Evolutionary conservation across 2,329 filamentous ascomycete genomes (phyloP).

Genomic region (Myriosclerotinia duriaeana): DNA sequence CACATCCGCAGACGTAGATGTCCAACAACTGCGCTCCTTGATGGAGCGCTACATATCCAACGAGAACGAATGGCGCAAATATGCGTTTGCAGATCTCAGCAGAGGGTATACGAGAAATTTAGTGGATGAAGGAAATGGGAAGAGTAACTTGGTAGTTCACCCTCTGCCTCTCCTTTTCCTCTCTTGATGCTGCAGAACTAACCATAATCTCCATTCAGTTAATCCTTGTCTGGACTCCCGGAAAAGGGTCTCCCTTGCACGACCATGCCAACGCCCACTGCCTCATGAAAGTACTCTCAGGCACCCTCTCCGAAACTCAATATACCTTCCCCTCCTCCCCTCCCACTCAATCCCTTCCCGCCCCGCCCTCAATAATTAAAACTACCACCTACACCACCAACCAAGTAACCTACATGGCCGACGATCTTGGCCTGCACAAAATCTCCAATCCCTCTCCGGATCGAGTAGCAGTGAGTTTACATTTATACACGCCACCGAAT

Average conservation of each 20-base stretch:
- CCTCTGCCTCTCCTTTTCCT: neutral
- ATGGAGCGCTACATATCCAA: conserved; percentile 75
- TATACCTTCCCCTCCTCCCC: conserved; percentile 44
- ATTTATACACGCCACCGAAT: conserved; percentile 87
- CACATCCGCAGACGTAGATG: conserved; percentile 77
- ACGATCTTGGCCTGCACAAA: conserved; percentile 81
- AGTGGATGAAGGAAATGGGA: conserved; percentile 83
- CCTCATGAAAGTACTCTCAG: conserved; percentile 81
- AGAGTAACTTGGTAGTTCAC: conserved; percentile 50
- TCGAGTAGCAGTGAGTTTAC: conserved; percentile 79
- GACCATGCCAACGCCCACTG: conserved; percentile 88
- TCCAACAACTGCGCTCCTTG: conserved; percentile 65
- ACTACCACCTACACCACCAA: conserved; percentile 68
- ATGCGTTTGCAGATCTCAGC: conserved; percentile 69
- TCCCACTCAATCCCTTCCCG: conserved; percentile 47
- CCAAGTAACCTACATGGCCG: conserved; percentile 86
- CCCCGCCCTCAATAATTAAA: conserved; percentile 63
- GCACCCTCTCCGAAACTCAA: conserved; percentile 73
- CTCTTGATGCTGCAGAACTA: neutral
- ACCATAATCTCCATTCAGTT: conserved; percentile 57
- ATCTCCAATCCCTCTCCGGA: conserved; percentile 71
- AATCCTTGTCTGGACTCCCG: conserved; percentile 87
- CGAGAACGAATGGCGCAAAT: conserved; percentile 69
- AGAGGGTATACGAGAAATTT: conserved; percentile 82
- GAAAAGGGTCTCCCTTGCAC: conserved; percentile 79